These are phyloP conservation scores for Stachybotrys elegans DNA, from an alignment of 2,329 filamentous ascomycete species.

Conservation along the genomic window DNA sequence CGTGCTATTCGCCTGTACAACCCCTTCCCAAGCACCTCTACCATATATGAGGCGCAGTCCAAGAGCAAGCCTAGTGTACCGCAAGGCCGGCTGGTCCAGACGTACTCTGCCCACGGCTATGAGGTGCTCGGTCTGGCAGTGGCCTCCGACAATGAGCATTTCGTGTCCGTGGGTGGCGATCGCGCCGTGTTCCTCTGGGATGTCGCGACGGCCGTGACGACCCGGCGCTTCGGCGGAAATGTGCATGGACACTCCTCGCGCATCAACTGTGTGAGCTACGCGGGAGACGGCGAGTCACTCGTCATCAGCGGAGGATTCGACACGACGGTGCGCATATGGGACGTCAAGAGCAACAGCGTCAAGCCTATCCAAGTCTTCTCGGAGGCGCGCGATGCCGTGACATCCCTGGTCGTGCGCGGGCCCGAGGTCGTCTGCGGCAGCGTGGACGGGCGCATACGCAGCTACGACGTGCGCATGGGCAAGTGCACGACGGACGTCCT, in stretches of 20 bases:
- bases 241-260: constrained; percentile 61
- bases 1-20: constrained; percentile 85
- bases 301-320: constrained; percentile 72
- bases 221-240: constrained; percentile 65
- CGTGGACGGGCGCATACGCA: constrained; percentile 76
- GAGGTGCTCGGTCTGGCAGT: constrained; percentile 80
- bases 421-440: constrained; percentile 66
- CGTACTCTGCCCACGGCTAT: constrained; percentile 86
- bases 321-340: constrained; percentile 72
- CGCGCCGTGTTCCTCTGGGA: constrained; percentile 93
- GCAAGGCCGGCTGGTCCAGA: constrained; percentile 68
- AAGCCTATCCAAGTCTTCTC: constrained; percentile 68
- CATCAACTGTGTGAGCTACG: constrained; percentile 76
- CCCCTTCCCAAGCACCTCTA: constrained; percentile 48
- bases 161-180: constrained; percentile 86
- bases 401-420: constrained; percentile 40
- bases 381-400: constrained; percentile 69
- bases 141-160: constrained; percentile 71
- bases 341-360: constrained; percentile 46
- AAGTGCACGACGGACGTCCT: constrained; percentile 65
- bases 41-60: constrained; percentile 16
- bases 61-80: constrained; percentile 27
- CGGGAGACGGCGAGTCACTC: constrained; percentile 67
- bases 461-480: constrained; percentile 80
- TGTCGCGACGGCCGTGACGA: constrained; percentile 72